Conservation (phyloP, 441 rosid genomes). For the Croton setiger region DNA sequence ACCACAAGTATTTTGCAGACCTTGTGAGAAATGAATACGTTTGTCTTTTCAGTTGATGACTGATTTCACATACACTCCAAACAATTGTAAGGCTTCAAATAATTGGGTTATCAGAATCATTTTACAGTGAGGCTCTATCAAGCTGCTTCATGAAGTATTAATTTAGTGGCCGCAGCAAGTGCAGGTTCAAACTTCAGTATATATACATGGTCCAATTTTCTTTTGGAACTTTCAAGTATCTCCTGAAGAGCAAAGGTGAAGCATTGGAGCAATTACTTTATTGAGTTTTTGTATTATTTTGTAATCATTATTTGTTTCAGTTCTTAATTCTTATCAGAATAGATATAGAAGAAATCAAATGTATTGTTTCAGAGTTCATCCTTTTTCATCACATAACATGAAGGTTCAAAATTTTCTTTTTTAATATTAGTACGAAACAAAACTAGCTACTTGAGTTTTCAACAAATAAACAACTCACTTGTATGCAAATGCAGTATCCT, state of each 20-base stretch:
- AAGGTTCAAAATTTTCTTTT: background rate
- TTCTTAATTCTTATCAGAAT: background rate
- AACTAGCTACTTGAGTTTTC: background rate
- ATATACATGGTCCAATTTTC: background rate
- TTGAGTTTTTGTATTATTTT: slow-evolving; percentile 5
- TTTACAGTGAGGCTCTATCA: background rate
- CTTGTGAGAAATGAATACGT: background rate
- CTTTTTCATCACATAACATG: background rate
- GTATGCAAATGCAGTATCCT: background rate
- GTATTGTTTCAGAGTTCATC: background rate
- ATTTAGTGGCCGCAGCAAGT: background rate
- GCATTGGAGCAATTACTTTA: background rate
- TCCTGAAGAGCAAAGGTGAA: slow-evolving; percentile 3
- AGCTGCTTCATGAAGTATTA: background rate
- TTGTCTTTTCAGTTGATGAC: background rate
- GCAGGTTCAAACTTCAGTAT: background rate
- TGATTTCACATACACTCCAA: background rate
- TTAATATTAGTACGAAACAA: background rate
- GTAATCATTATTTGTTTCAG: background rate
- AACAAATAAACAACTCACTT: background rate
- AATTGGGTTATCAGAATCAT: background rate
- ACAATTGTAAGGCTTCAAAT: background rate
- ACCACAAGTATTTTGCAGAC: background rate
- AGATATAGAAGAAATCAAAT: background rate
- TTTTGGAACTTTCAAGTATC: background rate